Evolutionary conservation across 2,329 filamentous ascomycete genomes (phyloP), one percentile per base, ranked within the genome.

Genomic region (Aspergillus hortae): DNA sequence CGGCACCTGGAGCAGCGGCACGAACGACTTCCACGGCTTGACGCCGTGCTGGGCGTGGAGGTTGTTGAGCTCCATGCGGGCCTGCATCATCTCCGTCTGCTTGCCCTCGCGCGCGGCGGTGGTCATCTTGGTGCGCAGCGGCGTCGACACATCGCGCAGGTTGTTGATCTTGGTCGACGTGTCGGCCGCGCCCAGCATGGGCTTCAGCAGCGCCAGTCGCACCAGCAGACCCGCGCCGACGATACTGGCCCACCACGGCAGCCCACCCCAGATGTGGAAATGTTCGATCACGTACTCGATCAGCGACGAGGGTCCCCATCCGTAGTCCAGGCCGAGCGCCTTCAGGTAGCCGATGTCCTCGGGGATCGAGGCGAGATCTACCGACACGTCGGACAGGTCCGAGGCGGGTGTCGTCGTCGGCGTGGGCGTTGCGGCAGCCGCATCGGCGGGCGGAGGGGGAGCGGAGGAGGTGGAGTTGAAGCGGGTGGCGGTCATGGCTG

Each of bases 161-260:
- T 83, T 75, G 48, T 82, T 77, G 69, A 89, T 76, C 55, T 80
- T 82, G 19, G 87, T 84, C 35, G 76, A 72, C 48, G 81, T 80
- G 63, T 90, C 84, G 41, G 84, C 80, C 14, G 83, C 80, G 33
- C 72, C 67, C 21, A 89, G 66, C 59, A 83, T 84, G 12, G 89
- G 81, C 54, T 86, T 84, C 63, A 92, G 77, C 59, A 94, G 77
- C 44, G 75, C 65, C 7, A 79, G 53, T 55, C 92, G 89, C 54
- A 92, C 74, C 6, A 84, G 53, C 1, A 91, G 32, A 32, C 87
- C 85, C 0, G 86, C 81, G 4, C 79, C 70, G 42, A 86, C 71
- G 61, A 96, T 88, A 54, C 88, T 83, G 1, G 77, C 85, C 79
- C 89, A 91, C 94, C 94, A 97, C 11, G 90, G 89, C 50, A 90